phyloP scores from a whole-genome alignment of 352 stramenopile species.

The Salisapilia sapeloensis region DNA sequence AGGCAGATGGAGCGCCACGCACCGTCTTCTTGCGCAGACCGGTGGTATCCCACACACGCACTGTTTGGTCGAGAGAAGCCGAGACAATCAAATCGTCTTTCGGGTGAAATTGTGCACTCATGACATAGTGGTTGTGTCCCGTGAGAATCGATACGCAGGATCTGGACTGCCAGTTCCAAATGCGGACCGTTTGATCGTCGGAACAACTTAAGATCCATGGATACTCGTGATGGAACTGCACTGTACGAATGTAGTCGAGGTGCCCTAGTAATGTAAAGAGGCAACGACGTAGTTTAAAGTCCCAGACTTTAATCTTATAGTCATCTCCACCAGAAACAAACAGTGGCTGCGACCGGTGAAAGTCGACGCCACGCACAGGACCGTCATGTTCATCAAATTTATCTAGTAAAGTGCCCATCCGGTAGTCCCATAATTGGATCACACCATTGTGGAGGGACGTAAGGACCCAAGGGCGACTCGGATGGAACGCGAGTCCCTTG shows the following conservation, averaged over 20 bases:
- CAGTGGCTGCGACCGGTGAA: constrained; percentile 94
- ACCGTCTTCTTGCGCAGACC: constrained; percentile 97
- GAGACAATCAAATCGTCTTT: constrained; percentile 99
- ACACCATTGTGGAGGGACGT: constrained; percentile 98
- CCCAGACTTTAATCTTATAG: constrained; percentile 99
- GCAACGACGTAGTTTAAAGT: constrained; percentile 98
- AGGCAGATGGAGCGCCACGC: constrained; percentile 65
- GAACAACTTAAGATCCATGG: constrained; percentile 96
- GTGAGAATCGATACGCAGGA: constrained; percentile 98
- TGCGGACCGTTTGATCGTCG: constrained; percentile 98
- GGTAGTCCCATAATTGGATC: constrained; percentile 98
- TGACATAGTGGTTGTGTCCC: constrained; percentile 99
- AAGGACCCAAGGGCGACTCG: constrained; percentile 97
- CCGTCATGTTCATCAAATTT: constrained; percentile 99
- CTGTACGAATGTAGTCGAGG: constrained; percentile 99
- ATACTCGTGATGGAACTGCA: constrained; percentile 99
- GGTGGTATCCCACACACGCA: constrained; percentile 99
- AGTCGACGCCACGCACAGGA: constrained; percentile 97
- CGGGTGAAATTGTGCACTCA: constrained; percentile 99
- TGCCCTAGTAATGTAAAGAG: constrained; percentile 98
- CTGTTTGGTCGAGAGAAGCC: constrained; percentile 96
- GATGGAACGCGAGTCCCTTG: constrained; percentile 98
- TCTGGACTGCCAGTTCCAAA: constrained; percentile 99
- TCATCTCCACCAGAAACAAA: constrained; percentile 99
- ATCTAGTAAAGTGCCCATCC: constrained; percentile 98